Evolutionary conservation across 441 rosid species (phyloP).

Genomic region (Codiaeum variegatum): DNA sequence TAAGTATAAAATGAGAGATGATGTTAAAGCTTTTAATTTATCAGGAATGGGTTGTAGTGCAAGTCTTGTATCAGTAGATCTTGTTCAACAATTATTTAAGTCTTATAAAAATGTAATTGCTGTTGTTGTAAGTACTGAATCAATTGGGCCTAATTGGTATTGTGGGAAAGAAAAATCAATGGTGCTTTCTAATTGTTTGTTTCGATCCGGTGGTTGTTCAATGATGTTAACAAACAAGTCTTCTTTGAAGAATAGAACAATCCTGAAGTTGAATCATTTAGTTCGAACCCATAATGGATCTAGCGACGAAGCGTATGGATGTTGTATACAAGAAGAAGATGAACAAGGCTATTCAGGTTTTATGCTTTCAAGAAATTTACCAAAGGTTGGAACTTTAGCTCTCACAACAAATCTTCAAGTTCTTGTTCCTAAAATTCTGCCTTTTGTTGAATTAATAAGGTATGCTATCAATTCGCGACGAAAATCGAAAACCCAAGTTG

Average conservation of each 20-base stretch:
- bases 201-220: constrained; percentile 65
- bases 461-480: constrained; percentile 20
- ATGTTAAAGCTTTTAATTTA: constrained; percentile 54
- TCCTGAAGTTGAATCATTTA: constrained; percentile 39
- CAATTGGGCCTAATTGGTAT: constrained; percentile 62
- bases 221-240: constrained; percentile 53
- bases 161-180: constrained; percentile 62
- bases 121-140: constrained; percentile 63
- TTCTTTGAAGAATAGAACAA: constrained; percentile 33
- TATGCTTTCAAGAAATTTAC: constrained; percentile 39
- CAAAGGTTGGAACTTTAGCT: constrained; percentile 53
- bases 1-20: constrained; percentile 56
- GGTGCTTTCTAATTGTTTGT: constrained; percentile 65
- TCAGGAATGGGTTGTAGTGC: constrained; percentile 82
- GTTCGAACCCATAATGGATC: constrained; percentile 53
- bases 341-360: constrained; percentile 47
- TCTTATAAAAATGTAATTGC: constrained; percentile 35
- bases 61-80: constrained; percentile 46
- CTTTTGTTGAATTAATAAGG: constrained; percentile 40
- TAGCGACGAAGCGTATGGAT: constrained; percentile 49
- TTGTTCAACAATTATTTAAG: constrained; percentile 46
- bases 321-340: constrained; percentile 60
- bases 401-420: constrained; percentile 40
- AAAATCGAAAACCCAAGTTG: constrained; percentile 17
- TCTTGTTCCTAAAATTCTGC: constrained; percentile 55